phyloP scores from a whole-genome alignment of 2,329 filamentous ascomycete genomes.

The Nemania sp. region DNA sequence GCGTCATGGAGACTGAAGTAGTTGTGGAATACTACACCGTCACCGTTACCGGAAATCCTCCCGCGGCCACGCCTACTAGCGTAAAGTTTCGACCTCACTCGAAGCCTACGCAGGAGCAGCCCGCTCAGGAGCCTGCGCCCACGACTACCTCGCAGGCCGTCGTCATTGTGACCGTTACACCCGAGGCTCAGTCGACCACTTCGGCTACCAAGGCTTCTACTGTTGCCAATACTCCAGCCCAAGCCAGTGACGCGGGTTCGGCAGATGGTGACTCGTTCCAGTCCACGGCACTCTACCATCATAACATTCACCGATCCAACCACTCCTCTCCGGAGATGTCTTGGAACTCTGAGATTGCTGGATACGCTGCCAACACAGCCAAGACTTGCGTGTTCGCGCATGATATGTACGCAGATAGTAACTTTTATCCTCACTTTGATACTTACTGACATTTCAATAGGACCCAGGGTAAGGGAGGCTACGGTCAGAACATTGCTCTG shows the following conservation, averaged over 20 bases:
- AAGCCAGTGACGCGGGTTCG: constrained; percentile 28
- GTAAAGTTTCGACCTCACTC: constrained; percentile 24
- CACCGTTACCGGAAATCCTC: constrained; percentile 52
- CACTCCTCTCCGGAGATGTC: constrained; percentile 75
- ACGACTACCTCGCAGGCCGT: constrained; percentile 28
- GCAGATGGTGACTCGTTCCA: constrained; percentile 51
- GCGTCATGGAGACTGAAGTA: constrained; percentile 51
- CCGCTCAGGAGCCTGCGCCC: constrained; percentile 29
- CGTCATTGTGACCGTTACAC: constrained; percentile 44
- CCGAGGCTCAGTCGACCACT: constrained; percentile 21
- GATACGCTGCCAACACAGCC: constrained; percentile 73
- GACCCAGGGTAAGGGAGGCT: constrained; percentile 70
- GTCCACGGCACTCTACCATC: constrained; percentile 70
- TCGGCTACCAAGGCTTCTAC: constrained; percentile 19
- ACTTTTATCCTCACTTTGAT: neutral
- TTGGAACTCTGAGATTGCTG: constrained; percentile 75
- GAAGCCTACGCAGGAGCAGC: constrained; percentile 21
- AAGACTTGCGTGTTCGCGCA: constrained; percentile 78
- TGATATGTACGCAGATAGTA: constrained; percentile 73
- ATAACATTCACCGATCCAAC: constrained; percentile 89
- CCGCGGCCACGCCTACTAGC: constrained; percentile 34
- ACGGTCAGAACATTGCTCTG: constrained; percentile 94
- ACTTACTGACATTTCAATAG: constrained; percentile 55
- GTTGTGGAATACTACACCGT: constrained; percentile 51
- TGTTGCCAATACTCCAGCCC: constrained; percentile 18